Conservation (phyloP, 768 basidiomycete genomes). For the Megacollybia marginata region DNA sequence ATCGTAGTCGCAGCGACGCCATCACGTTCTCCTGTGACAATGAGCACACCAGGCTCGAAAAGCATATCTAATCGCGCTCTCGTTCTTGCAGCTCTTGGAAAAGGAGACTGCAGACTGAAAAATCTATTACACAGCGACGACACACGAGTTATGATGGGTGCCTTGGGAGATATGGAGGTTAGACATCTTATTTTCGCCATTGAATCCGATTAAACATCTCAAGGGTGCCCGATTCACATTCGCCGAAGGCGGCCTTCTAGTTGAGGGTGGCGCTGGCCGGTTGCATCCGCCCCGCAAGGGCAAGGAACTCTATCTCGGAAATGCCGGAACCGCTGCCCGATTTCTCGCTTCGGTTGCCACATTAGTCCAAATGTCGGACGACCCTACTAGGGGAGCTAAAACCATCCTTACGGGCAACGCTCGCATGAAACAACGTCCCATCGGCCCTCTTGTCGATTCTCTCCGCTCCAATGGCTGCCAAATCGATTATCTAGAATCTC, state of each 20-base stretch:
- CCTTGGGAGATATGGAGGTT: conserved; percentile 82
- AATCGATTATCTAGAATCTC: conserved; percentile 70
- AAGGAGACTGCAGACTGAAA: conserved; percentile 79
- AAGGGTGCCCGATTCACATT: conserved; percentile 89
- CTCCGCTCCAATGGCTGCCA: conserved; percentile 72
- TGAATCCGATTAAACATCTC: not conserved
- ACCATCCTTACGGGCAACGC: conserved; percentile 96
- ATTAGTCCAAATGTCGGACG: conserved; percentile 50
- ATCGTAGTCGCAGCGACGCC: conserved; percentile 68
- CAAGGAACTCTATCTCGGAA: conserved; percentile 91
- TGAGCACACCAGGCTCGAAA: conserved; percentile 95
- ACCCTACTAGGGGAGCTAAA: conserved; percentile 27
- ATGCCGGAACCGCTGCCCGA: conserved; percentile 95
- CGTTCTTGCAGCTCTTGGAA: conserved; percentile 86
- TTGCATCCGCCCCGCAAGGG: conserved; percentile 71
- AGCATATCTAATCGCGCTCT: conserved; percentile 93
- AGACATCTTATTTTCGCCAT: conserved; percentile 9
- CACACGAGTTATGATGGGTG: conserved; percentile 99
- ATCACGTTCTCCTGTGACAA: conserved; percentile 46
- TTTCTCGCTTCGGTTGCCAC: conserved; percentile 97
- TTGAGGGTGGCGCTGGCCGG: conserved; percentile 77
- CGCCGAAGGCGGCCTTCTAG: conserved; percentile 94
- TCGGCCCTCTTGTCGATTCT: conserved; percentile 90
- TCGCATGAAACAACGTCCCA: conserved; percentile 97
- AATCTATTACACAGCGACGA: conserved; percentile 97